Evolutionary conservation across 305 asterid genomes (phyloP), one percentile per base, ranked within the genome.

Genomic region (Rubia tinctorum): DNA sequence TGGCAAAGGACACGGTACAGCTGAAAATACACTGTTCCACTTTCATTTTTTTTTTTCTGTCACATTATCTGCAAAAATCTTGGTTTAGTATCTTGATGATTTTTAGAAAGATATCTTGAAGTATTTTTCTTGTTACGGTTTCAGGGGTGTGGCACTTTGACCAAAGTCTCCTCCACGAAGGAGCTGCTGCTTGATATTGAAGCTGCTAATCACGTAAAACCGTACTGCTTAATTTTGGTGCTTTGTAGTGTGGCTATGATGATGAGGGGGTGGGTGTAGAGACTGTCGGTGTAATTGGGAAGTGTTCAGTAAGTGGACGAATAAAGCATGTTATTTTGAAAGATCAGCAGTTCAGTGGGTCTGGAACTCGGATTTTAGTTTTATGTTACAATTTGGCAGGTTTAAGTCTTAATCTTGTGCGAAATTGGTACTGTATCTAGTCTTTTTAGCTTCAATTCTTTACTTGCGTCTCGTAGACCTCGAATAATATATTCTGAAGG

Each of bases 101-200:
- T 53, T 15, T 49, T 11, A 49, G 9, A 15, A 14, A 1, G 15
- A 20, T 17, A 8, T 0, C 0, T 59, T 8, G 39, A 40, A n/a
- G 7, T 0, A 30, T 5, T 13, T 75, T 6, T 62, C 56, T 75
- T 53, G 42, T 69, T 68, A 45, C 49, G 25, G 8, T 65, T 78
- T 69, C 75, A 90, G 97, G 97, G 56, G 95, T 87, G 13, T 91
- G 96, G 96, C 91, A 91, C 82, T 91, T 89, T n/a, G 90, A 91
- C 78, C 92, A 89, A 81, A 82, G 76, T 89, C 87, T 89, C 68
- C 90, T 89, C 49, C 77, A 71, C 11, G 87, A 86, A 69, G 86
- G 65, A 55, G 85, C 53, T 11, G 79, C 73, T 77, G 89, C 85
- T 2, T 83, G 74, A 80, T 7, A 12, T 1, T 12, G 20, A 17